Evolutionary conservation across 257 asterid species (phyloP), one percentile per base, ranked within the genome.

Genomic region (Buddleja alternifolia): DNA sequence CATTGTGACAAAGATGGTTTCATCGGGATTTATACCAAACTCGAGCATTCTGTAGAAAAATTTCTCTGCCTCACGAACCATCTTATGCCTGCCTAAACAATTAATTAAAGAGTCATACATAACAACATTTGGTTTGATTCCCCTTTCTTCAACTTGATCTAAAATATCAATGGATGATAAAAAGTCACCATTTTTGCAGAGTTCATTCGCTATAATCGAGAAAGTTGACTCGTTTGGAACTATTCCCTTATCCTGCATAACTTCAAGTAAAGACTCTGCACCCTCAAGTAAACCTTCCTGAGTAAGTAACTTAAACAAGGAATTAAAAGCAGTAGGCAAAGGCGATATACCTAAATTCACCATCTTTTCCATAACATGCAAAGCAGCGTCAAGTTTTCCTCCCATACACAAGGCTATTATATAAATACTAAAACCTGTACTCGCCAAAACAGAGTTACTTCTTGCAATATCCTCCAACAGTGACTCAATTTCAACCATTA

Each of bases 371-470:
- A 77, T 70, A 57, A 85, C 85, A 4, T 65, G 68, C 25, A 60
- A 63, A 70, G 89, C 89, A 62, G 70, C 59, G 14, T 73, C 82
- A 15, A 81, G 81, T 63, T 76, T 72, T 48, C 84, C 77, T 25
- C 81, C 85, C 59, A 67, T 23, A 58, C 86, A 87, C 65, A 87
- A 60, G 4, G 89, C 89, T 72, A 85, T 81, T 40, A 85, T 69
- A 66, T 85, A 83, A 54, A 87, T 85, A 73, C 77, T 81, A 72
- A 83, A 87, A 16, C 84, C 86, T 51, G 8, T 61, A 63, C 69
- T 61, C 19, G 82, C 86, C 53, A 80, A 71, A 48, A 17, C 52
- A 10, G 70, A 67, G 70, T 78, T 51, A 10, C 66, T 74, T 63
- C 32, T 57, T 4, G 54, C 60, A 53, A 87, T 83, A 75, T 77